phyloP scores from a whole-genome alignment of 192 early-diverging fungal genomes.

The Backusella mclennaniae region DNA sequence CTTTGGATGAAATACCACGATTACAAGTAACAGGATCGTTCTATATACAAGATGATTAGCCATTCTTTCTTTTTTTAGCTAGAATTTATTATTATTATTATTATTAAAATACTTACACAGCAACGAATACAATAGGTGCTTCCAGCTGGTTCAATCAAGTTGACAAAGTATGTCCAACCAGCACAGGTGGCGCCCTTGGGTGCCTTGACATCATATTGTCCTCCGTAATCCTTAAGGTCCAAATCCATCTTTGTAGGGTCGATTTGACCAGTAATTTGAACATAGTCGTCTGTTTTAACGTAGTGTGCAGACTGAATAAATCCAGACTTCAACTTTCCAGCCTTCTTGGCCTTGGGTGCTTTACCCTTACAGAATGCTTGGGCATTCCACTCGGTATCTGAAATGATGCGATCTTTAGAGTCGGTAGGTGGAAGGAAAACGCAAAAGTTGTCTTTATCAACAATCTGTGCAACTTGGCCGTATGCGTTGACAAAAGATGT shows the following conservation, averaged over 20 bases:
- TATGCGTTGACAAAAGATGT: constrained; percentile 8
- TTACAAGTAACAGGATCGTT: constrained; percentile 40
- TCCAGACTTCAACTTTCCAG: constrained; percentile 38
- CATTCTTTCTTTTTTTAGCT: background rate
- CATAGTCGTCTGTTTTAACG: constrained; percentile 37
- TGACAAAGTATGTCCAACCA: constrained; percentile 48
- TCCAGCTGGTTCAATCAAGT: constrained; percentile 50
- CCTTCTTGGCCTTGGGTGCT: constrained; percentile 29
- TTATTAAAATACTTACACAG: constrained; percentile 27
- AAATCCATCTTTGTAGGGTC: constrained; percentile 35
- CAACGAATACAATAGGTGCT: constrained; percentile 53
- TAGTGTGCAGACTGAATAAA: constrained; percentile 49
- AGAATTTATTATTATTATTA: background rate
- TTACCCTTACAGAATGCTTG: constrained; percentile 44
- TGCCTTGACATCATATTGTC: constrained; percentile 50
- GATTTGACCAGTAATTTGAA: constrained; percentile 57
- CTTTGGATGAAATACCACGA: constrained; percentile 40
- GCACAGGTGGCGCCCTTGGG: constrained; percentile 44
- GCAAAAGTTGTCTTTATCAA: constrained; percentile 36
- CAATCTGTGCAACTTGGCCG: constrained; percentile 27
- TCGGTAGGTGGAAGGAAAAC: constrained; percentile 43
- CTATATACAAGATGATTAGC: constrained; percentile 10
- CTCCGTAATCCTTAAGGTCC: constrained; percentile 39
- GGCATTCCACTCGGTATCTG: constrained; percentile 41
- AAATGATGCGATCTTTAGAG: constrained; percentile 34